Evolutionary conservation across 148 eudicot genomes (phyloP), one percentile per base, ranked within the genome.

Genomic region (Vaccinium vitisidaea): DNA sequence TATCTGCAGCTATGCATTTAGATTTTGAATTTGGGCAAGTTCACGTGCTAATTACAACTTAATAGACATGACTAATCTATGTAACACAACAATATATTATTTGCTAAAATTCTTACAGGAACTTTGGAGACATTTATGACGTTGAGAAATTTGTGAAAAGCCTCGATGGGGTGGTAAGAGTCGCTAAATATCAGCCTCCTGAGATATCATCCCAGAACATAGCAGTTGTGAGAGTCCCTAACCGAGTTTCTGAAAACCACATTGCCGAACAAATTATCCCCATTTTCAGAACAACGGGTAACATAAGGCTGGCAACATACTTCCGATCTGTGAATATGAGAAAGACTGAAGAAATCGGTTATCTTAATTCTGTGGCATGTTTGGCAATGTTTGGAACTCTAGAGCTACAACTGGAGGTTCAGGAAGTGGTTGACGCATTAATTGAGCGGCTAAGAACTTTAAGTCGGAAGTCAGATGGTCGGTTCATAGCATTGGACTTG

Each of bases 321-420:
- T 97, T 97, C 86, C 93, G 98, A 1, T 95, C 99, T 14, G 91
- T 93, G 69, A 93, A 97, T 80, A 95, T 95, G 98, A 93, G 86
- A 84, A 93, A 88, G 87, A 85, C 84, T 1, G 83, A 88, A 56
- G 85, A 85, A 81, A 84, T 84, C 79, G 86, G 87, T 23, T 87
- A 90, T 52, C 75, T 46, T 9, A 90, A 94, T 56, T 85, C 96
- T 16, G 87, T 90, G 83, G 93, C 95, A 58, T 97, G 99, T 86
- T 89, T 91, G 89, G 95, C 93, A 53, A 97, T 97, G 99, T 97
- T 95, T 90, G 93, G 93, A 84, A 86, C 93, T 56, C 84, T 97
- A 82, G 93, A 94, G 87, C 90, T 95, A 67, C 93, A 95, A 82
- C 85, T 94, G 39, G 96, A 91, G 85, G 90, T 95, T 18, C 90